phyloP scores from a whole-genome alignment of 345 rosid species.

The Arabis alpina region DNA sequence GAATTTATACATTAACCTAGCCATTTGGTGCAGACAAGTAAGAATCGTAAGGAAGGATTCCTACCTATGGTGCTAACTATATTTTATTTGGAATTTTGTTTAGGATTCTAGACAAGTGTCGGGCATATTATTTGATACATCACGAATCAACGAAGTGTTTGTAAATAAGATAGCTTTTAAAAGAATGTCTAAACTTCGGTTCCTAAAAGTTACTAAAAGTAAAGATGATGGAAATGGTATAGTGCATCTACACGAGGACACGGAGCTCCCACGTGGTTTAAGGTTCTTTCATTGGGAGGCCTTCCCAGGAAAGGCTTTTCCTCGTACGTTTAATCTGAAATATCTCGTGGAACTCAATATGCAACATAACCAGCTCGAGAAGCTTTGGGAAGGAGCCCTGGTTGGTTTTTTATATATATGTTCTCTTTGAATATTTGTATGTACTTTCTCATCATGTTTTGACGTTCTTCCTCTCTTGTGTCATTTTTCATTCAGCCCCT shows the following conservation, averaged over 20 bases:
- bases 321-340: not conserved
- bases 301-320: conserved; percentile 35
- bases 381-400: conserved; percentile 39
- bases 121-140: conserved; percentile 32
- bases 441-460: not conserved
- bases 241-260: not conserved
- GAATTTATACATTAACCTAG: not conserved
- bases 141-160: not conserved
- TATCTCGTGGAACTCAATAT: conserved; percentile 32
- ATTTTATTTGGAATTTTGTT: not conserved
- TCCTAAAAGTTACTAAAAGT: conserved; percentile 21
- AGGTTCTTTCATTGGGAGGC: conserved; percentile 32
- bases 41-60: no score
- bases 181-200: conserved; percentile 38
- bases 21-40: no score
- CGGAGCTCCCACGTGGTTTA: conserved; percentile 5
- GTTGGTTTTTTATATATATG: conserved; percentile 3
- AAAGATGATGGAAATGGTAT: not conserved
- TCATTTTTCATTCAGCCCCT: conserved; percentile 13
- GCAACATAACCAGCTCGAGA: not conserved
- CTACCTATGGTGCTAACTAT: not conserved
- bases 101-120: conserved; percentile 35
- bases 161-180: not conserved
- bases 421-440: not conserved
- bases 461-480: not conserved